Base-by-base conservation (phyloP, 148 eudicot species). In the Nyssa sinensis region DNA sequence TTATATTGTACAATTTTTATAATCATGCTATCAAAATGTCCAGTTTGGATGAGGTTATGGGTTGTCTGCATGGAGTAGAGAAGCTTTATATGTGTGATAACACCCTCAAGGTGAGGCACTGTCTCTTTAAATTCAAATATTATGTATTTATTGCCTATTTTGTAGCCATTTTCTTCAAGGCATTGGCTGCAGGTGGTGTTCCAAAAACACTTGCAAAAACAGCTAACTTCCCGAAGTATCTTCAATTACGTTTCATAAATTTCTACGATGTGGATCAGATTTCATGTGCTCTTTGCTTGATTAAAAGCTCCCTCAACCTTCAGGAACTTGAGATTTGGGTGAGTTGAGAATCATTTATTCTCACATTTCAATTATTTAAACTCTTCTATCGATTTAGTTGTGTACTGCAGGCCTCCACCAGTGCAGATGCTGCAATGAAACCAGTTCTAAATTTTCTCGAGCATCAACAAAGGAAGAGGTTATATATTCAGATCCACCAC, bases 291-390 rank as follows among this genome's bases (percentile, higher is more conserved):
- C 35, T 71, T 58, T 24, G 74, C 35, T 24, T 71, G 44, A 9
- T 71, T 41, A 34, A 31, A 32, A 71, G 66, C 7, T 71, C 49
- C 30, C 74, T 53, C 1, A 33, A 60, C 66, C 34, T 71, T 62
- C 62, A 0, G 14, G 24, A 25, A 5, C 32, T 71, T 3, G 7
- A 35, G n/a, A n/a, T n/a, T n/a, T n/a, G n/a, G n/a, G n/a, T 35
- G 4, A 35, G 39, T 7, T 7, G 3, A n/a, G n/a, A n/a, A n/a
- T n/a, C n/a, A n/a, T n/a, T n/a, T n/a, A n/a, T n/a, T n/a, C n/a
- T n/a, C n/a, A n/a, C n/a, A n/a, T 35, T 37, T 0, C 6, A 37
- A 6, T 6, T 5, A 37, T 37, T 6, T 37, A 37, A n/a, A 11
- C n/a, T n/a, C n/a, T n/a, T n/a, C n/a, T n/a, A n/a, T n/a, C n/a